Percentiles rank a stretch among this genome's conserved stretches.
phyloP scores from a whole-genome alignment of 2,329 filamentous ascomycete genomes.

The Botrytis galanthina region DNA sequence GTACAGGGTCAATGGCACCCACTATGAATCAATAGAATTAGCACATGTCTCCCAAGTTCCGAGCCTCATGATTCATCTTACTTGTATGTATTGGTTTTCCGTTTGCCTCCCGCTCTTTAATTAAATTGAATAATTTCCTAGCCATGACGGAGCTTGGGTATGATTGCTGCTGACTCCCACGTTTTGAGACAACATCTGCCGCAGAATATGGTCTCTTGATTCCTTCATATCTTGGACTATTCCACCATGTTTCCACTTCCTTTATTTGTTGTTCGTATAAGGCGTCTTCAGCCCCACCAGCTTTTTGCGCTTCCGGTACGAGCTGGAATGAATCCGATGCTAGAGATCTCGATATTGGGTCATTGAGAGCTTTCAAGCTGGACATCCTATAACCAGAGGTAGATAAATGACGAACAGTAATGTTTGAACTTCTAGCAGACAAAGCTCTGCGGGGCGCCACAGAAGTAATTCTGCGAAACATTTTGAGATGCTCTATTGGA shows the following conservation, averaged over 20 bases:
- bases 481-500: constrained; percentile 24
- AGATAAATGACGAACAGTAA: constrained; percentile 29
- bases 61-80: constrained; percentile 45
- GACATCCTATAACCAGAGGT: constrained; percentile 32
- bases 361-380: constrained; percentile 29
- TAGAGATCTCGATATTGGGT: constrained; percentile 34
- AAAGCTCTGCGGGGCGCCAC: constrained; percentile 31
- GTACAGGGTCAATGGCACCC: constrained; percentile 97
- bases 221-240: constrained; percentile 75
- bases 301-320: constrained; percentile 72
- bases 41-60: background rate
- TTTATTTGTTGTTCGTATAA: constrained; percentile 81
- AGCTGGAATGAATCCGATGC: constrained; percentile 79
- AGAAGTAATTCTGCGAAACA: constrained; percentile 36
- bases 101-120: constrained; percentile 72
- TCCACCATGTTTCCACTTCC: constrained; percentile 90
- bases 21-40: constrained; percentile 51
- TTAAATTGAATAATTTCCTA: constrained; percentile 85
- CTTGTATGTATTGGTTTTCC: constrained; percentile 92
- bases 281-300: constrained; percentile 76
- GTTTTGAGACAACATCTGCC: constrained; percentile 88
- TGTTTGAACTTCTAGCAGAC: constrained; percentile 25
- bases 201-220: constrained; percentile 92
- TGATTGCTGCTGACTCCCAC: constrained; percentile 79
- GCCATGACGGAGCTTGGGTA: constrained; percentile 96